Evolutionary conservation across 768 basidiomycete genomes (phyloP).

Genomic region (Naganishia vaughanmartiniae): DNA sequence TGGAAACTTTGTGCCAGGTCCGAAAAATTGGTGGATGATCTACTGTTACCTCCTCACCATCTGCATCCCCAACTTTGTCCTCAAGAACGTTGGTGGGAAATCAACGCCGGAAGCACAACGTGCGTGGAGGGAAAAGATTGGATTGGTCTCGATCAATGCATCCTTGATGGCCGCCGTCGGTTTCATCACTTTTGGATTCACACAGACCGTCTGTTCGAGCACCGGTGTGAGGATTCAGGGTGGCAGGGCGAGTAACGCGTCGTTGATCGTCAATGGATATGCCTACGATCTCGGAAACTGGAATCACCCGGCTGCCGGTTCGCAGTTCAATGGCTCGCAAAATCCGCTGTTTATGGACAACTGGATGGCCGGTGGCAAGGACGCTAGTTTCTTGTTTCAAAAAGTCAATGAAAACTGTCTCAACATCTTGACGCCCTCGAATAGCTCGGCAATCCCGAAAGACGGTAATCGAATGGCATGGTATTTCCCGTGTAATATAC

Average conservation of each 20-base stretch:
- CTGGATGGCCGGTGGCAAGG: constrained; percentile 79
- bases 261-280: constrained; percentile 90
- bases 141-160: constrained; percentile 75
- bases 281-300: constrained; percentile 88
- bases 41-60: constrained; percentile 84
- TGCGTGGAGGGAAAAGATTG: constrained; percentile 98
- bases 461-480: constrained; percentile 68
- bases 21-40: constrained; percentile 90
- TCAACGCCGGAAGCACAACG: constrained; percentile 86
- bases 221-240: constrained; percentile 79
- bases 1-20: constrained; percentile 75
- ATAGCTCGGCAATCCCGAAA: constrained; percentile 68
- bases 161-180: constrained; percentile 89
- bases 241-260: constrained; percentile 70
- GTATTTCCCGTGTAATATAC: constrained; percentile 98
- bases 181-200: constrained; percentile 98
- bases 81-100: constrained; percentile 77
- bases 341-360: constrained; percentile 78
- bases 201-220: constrained; percentile 83
- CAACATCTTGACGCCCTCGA: constrained; percentile 68
- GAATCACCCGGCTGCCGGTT: constrained; percentile 70
- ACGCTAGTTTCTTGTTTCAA: constrained; percentile 93
- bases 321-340: constrained; percentile 69
- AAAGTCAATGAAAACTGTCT: constrained; percentile 80
- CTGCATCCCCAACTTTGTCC: constrained; percentile 69